A percentile compares a stretch with the other conserved stretches of the same genome.
These are phyloP conservation scores for Serendipita vermifera DNA, from an alignment of 768 basidiomycete genomes.

Conservation along the genomic window DNA sequence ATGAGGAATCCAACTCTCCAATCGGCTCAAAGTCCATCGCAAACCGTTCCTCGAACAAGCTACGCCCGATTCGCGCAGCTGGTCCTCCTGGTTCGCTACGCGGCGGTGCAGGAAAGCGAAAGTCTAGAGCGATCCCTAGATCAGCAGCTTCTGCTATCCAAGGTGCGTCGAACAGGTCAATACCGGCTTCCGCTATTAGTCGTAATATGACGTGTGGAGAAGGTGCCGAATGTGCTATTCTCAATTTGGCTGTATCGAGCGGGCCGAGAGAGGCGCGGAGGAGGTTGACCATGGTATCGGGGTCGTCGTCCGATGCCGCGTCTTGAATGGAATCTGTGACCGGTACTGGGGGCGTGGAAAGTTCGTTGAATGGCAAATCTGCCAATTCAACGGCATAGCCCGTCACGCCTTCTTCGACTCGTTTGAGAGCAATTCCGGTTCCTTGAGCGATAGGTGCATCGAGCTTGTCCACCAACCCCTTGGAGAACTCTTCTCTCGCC, in stretches of 20 bases:
- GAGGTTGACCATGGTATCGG: conserved; percentile 20
- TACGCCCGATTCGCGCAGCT: conserved; percentile 43
- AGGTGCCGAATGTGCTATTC: conserved; percentile 41
- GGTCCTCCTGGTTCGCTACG: not conserved
- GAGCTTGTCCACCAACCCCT: conserved; percentile 42
- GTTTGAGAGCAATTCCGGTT: conserved; percentile 37
- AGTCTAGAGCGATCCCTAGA: conserved; percentile 65
- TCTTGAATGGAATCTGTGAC: not conserved
- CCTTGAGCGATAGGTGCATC: conserved; percentile 42
- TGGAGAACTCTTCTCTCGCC: conserved; percentile 54
- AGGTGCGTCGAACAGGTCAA: conserved; percentile 62
- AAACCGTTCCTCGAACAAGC: conserved; percentile 50
- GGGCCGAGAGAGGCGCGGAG: conserved; percentile 45
- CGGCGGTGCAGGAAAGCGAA: conserved; percentile 44
- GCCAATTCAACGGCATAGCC: conserved; percentile 65
- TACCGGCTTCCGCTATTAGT: conserved; percentile 48
- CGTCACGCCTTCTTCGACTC: conserved; percentile 51
- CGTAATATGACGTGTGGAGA: conserved; percentile 68
- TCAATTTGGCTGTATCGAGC: conserved; percentile 45
- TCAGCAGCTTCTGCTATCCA: conserved; percentile 61
- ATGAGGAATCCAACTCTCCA: conserved; percentile 24
- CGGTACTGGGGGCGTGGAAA: not conserved
- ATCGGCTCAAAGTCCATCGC: conserved; percentile 47
- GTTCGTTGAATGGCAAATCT: conserved; percentile 30
- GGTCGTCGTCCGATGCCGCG: not conserved